These are phyloP conservation scores for Cryptosporidium sp. DNA, from an alignment of 169 alveolate genomes.

Conservation along the genomic window DNA sequence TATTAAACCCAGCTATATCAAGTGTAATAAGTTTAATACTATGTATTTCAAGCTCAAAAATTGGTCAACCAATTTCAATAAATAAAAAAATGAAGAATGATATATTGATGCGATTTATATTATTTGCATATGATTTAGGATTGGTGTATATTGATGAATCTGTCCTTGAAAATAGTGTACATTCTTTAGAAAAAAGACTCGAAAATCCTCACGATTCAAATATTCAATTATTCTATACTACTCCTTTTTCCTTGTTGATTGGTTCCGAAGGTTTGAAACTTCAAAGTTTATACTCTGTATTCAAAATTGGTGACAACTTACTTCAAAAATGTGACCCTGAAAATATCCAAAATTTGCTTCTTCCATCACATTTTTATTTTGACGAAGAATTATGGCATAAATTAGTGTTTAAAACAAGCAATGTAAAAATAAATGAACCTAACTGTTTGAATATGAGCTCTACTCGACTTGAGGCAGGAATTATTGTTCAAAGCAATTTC, in stretches of 20 bases:
- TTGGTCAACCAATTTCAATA: slow-evolving; percentile 56
- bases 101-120: slow-evolving; percentile 29
- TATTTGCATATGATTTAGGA: slow-evolving; percentile 67
- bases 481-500: slow-evolving; percentile 90
- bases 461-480: slow-evolving; percentile 81
- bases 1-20: slow-evolving; percentile 6
- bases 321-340: background rate
- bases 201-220: background rate
- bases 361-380: slow-evolving; percentile 66
- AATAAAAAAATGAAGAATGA: background rate
- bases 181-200: background rate
- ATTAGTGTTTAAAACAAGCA: background rate
- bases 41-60: slow-evolving; percentile 47
- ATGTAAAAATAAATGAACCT: background rate
- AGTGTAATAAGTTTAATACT: slow-evolving; percentile 52
- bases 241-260: slow-evolving; percentile 48
- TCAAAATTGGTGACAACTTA: slow-evolving; percentile 19
- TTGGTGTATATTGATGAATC: slow-evolving; percentile 39
- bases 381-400: slow-evolving; percentile 27
- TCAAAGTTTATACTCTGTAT: slow-evolving; percentile 53
- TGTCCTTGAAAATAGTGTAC: background rate
- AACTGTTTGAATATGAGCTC: background rate
- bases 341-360: background rate
- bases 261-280: slow-evolving; percentile 38
- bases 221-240: slow-evolving; percentile 24